Conservation (phyloP, 495 filamentous ascomycete genomes). For the Parathielavia appendiculata region DNA sequence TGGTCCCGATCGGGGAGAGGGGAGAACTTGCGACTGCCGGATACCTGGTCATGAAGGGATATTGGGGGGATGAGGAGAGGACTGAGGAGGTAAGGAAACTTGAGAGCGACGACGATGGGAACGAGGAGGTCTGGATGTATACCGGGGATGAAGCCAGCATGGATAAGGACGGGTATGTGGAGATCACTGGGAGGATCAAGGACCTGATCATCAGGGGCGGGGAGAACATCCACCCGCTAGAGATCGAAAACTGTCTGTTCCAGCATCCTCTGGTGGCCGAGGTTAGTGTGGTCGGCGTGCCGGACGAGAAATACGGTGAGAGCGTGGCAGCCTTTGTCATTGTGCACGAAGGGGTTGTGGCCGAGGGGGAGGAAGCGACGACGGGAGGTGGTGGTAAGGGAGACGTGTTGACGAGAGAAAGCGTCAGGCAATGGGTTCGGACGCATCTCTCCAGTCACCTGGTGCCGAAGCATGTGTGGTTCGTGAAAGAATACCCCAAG, state of each 20-base stretch:
- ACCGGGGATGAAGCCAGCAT: slow-evolving; percentile 93
- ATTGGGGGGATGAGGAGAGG: slow-evolving; percentile 67
- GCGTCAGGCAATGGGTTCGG: slow-evolving; percentile 68
- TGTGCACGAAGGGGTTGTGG: slow-evolving; percentile 37
- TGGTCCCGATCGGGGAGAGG: slow-evolving; percentile 58
- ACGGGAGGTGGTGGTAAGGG: slow-evolving; percentile 10
- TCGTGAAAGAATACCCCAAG: slow-evolving; percentile 76
- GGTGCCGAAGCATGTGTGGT: slow-evolving; percentile 89
- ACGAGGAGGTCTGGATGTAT: slow-evolving; percentile 45
- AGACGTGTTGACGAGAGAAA: slow-evolving; percentile 45
- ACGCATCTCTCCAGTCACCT: slow-evolving; percentile 65
- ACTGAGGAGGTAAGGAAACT: slow-evolving; percentile 65
- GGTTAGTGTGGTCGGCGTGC: slow-evolving; percentile 75
- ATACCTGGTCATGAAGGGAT: slow-evolving; percentile 86
- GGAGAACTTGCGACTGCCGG: slow-evolving; percentile 84
- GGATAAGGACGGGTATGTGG: slow-evolving; percentile 64
- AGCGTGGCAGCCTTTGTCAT: slow-evolving; percentile 79
- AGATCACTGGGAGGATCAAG: slow-evolving; percentile 66
- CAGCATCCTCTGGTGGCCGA: slow-evolving; percentile 63
- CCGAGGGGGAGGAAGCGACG: slow-evolving; percentile 26
- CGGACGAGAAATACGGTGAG: slow-evolving; percentile 82
- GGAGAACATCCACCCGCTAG: slow-evolving; percentile 93
- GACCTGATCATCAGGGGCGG: slow-evolving; percentile 88
- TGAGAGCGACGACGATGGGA: slow-evolving; percentile 42
- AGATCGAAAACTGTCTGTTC: slow-evolving; percentile 88